A percentile compares a stretch with the other conserved stretches of the same genome.
Conservation (phyloP, 192 early-diverging fungal genomes). For the Geranomyces variabilis region DNA sequence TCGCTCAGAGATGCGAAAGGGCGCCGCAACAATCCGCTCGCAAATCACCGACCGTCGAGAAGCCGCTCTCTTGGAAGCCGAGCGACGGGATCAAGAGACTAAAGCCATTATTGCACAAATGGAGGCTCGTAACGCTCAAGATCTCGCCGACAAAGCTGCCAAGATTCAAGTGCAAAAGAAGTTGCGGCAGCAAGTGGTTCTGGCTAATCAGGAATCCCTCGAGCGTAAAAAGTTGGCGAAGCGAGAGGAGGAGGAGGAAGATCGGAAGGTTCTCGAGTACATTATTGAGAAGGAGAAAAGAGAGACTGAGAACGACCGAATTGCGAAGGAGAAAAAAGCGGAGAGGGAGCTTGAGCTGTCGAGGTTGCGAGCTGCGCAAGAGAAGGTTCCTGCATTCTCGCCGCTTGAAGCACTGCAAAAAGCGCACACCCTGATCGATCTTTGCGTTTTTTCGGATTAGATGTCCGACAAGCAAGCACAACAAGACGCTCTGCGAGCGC, state of each 20-base stretch:
- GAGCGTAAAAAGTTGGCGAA: conserved; percentile 49
- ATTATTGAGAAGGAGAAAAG: conserved; percentile 61
- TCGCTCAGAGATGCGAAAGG: conserved; percentile 48
- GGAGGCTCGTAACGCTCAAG: conserved; percentile 49
- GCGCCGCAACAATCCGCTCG: conserved; percentile 56
- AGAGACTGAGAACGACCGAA: conserved; percentile 57
- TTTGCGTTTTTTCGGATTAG: conserved; percentile 22
- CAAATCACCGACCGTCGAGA: conserved; percentile 63
- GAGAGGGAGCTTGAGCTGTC: conserved; percentile 60
- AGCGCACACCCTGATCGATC: neutral
- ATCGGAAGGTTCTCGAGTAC: conserved; percentile 59
- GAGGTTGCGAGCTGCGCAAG: conserved; percentile 57
- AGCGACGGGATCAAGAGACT: conserved; percentile 62
- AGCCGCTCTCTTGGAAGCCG: conserved; percentile 56
- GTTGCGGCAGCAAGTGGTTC: conserved; percentile 44
- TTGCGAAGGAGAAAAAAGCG: conserved; percentile 49
- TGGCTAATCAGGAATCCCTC: conserved; percentile 56
- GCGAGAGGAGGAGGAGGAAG: conserved; percentile 57
- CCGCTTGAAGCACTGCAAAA: neutral
- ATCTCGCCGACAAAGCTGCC: conserved; percentile 49
- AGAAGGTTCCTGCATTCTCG: conserved; percentile 39
- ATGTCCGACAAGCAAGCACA: conserved; percentile 65
- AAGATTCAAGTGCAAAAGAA: conserved; percentile 48
- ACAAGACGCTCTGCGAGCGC: conserved; percentile 58
- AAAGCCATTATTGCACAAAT: conserved; percentile 58